Base-by-base conservation (phyloP, 2,329 filamentous ascomycete species). In the Arthrobotrys entomopaga region DNA sequence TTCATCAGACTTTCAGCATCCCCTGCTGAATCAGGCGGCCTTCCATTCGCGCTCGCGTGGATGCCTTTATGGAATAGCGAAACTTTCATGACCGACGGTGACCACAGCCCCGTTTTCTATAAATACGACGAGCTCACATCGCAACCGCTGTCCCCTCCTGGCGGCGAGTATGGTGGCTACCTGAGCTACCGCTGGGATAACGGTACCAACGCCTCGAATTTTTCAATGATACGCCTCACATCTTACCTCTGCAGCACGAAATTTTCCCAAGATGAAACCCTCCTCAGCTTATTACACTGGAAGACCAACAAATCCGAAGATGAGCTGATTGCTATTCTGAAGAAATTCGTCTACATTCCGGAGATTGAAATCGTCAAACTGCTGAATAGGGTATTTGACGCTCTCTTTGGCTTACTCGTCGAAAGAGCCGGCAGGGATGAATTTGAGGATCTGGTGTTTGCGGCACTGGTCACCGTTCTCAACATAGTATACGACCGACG, bases 281-380 rank as follows among this genome's bases (percentile, higher is more conserved):
- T 99, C 10, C 83, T 97, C 16, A 91, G 92, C 15, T 84, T 99
- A 24, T 82, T 98, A 38, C 91, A 90, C 78, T 98, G 95, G 95
- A 92, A 88, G 79, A 90, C 94, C 11, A 86, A 89, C 46, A 85
- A 89, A 0, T 75, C 65, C 8, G 86, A 89, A 52, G 88, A 89
- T 26, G 88, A 93, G 40, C 85, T 98, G 0, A 85, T 91, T 0
- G 85, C 88, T 22, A 84, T 96, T 0, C 83, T 99, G 48, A 90
- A 91, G 80, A 89, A 93, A 77, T 87, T 98, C 56, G 89, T 93
- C 19, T 98, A 98, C 77, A 93, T 99, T 0, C 91, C 95, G 0
- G 95, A 99, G 80, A 97, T 98, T 65, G 96, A 99, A 82, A 91
- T 99, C 38, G 95, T 99, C 76, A 99, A 98, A 83, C 86, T 98